Evolutionary conservation across 805 yeast genomes (phyloP), one percentile per base, ranked within the genome.

Genomic region (Candida succiphila): DNA sequence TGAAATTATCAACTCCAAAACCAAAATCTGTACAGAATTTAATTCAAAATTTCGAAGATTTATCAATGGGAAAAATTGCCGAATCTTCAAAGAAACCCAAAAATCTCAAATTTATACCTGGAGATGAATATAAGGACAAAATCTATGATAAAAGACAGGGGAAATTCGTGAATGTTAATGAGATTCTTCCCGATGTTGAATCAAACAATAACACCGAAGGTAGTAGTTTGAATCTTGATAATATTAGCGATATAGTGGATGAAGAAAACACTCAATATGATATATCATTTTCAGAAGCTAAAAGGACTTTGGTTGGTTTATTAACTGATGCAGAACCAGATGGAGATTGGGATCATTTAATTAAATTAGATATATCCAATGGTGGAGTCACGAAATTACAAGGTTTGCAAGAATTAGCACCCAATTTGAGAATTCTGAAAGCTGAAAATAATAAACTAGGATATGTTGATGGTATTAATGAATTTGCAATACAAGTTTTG

Each of bases 281-380:
- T 30, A 34, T 67, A 4, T 65, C 77, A 3, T 72, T 72, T 42
- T 57, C 74, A 2, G 67, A 69, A 40, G 59, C 71, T 0, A 63
- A 63, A 36, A 58, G 50, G 31, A 52, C 52, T 12, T 45, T 72
- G 25, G 70, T 69, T 4, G 53, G 70, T 6, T 58, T 67, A 3
- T 60, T 72, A 19, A 69, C 71, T 1, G 67, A 65, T 25, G 43
- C 50, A 3, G 51, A 66, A 31, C 58, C 70, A 2, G 48, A 55
- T 17, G 54, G 56, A 4, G 52, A 59, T 31, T 72, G 78, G 79
- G 56, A 59, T 23, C 41, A 42, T 12, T 49, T 72, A 2, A 45
- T 38, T 8, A 56, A 54, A 16, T 53, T 72, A n/a, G 50, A 53
- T 24, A 43, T 72, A 15, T 39, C 55, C 3, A 56, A 47, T 12